Conservation (phyloP, 208 protist genomes). For the Wallacemonas collosoma region DNA sequence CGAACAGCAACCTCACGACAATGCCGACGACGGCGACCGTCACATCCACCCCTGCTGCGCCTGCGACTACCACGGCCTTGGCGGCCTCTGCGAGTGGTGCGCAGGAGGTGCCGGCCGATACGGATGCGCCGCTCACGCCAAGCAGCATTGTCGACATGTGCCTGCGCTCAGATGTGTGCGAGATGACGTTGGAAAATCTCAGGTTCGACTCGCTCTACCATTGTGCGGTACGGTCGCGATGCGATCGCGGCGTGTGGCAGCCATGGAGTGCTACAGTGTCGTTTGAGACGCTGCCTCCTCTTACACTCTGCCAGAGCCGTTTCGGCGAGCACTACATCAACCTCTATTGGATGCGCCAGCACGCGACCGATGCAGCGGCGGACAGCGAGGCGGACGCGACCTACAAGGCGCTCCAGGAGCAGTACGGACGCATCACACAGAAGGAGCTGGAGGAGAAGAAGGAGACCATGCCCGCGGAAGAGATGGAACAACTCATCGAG, state of each 20-base stretch:
- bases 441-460: constrained; percentile 66
- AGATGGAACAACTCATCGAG: constrained; percentile 54
- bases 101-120: constrained; percentile 22
- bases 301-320: constrained; percentile 78
- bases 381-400: constrained; percentile 38
- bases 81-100: too few relatives aligned
- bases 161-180: constrained; percentile 18
- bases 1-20: not conserved
- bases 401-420: constrained; percentile 56
- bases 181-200: constrained; percentile 27
- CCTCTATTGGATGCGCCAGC: constrained; percentile 84
- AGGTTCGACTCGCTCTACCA: constrained; percentile 24
- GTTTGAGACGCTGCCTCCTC: constrained; percentile 63
- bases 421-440: constrained; percentile 61
- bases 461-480: constrained; percentile 34
- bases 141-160: constrained; percentile 7
- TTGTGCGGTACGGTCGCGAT: constrained; percentile 47
- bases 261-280: constrained; percentile 61
- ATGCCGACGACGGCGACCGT: not conserved
- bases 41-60: too few relatives aligned
- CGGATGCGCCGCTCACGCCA: not conserved
- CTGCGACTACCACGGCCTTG: too few relatives aligned
- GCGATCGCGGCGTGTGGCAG: constrained; percentile 69
- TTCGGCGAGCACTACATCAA: constrained; percentile 94
- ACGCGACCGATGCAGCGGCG: constrained; percentile 20